Evolutionary conservation across 2,329 filamentous ascomycete genomes (phyloP).

Genomic region (Cercospora zeae-maydis): DNA sequence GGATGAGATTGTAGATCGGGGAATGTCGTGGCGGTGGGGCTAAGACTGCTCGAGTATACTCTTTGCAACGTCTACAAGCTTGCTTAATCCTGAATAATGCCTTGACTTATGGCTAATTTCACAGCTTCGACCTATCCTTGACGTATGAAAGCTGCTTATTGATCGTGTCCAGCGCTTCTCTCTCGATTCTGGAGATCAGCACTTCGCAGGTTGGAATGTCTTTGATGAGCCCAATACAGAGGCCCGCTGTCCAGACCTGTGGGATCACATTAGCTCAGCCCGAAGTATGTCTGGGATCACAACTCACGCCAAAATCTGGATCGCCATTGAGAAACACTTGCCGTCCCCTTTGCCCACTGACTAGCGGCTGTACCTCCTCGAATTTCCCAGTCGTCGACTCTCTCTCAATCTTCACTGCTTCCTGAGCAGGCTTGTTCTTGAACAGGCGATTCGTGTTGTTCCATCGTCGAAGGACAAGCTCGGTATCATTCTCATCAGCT

Average conservation of each 20-base stretch:
- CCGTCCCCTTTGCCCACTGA: constrained; percentile 83
- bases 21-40: background rate
- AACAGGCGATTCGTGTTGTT: constrained; percentile 85
- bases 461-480: constrained; percentile 81
- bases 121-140: constrained; percentile 16
- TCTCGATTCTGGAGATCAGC: constrained; percentile 45
- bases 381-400: constrained; percentile 83
- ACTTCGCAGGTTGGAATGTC: constrained; percentile 47
- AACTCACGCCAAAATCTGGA: constrained; percentile 75
- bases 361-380: constrained; percentile 75
- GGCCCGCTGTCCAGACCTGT: constrained; percentile 93
- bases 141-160: constrained; percentile 29
- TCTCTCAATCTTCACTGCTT: constrained; percentile 75
- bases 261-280: constrained; percentile 34
- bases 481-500: constrained; percentile 82
- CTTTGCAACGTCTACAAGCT: background rate
- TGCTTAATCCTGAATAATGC: background rate
- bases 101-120: background rate
- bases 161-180: constrained; percentile 44
- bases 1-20: constrained; percentile 13
- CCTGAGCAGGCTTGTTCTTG: constrained; percentile 78
- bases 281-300: background rate
- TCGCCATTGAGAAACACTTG: constrained; percentile 94
- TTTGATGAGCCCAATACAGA: constrained; percentile 67
- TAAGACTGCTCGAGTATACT: background rate